A percentile compares a stretch with the other conserved stretches of the same genome.
Evolutionary conservation across 2,329 filamentous ascomycete genomes (phyloP).

Genomic region (Xylaria sp.): DNA sequence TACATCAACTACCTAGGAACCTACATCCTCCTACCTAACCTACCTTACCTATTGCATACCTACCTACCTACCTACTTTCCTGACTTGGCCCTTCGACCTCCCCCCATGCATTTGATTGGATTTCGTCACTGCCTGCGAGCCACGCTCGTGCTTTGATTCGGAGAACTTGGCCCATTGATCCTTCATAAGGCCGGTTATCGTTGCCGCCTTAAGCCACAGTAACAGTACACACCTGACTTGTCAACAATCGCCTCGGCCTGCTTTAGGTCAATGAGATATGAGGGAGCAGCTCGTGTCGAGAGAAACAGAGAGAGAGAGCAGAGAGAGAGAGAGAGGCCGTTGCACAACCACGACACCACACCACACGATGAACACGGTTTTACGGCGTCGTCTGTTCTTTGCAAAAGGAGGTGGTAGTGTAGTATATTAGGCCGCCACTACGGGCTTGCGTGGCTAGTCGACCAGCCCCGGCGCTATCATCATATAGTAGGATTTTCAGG

Average conservation of each 20-base stretch:
- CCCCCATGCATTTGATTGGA: background rate
- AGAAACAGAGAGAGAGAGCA: too few relatives aligned
- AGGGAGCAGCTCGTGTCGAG: constrained; percentile 16
- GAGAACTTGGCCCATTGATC: constrained; percentile 23
- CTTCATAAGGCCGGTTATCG: constrained; percentile 26
- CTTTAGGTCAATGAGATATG: constrained; percentile 23
- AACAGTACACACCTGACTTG: constrained; percentile 21
- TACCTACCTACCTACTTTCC: background rate
- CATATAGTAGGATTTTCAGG: background rate
- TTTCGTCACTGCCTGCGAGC: background rate
- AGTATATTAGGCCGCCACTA: background rate
- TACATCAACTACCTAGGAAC: too few relatives aligned
- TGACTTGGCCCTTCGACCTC: background rate
- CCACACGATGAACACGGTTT: constrained; percentile 14
- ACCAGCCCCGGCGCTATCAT: background rate
- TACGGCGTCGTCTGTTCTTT: background rate
- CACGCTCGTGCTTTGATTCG: constrained; percentile 9
- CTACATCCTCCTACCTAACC: background rate
- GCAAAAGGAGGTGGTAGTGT: background rate
- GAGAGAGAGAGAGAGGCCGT: too few relatives aligned
- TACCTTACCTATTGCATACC: background rate
- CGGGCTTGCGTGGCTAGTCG: background rate
- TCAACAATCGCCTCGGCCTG: constrained; percentile 23
- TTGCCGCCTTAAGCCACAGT: constrained; percentile 32
- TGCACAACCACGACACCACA: constrained; percentile 22